These are phyloP conservation scores for Xylariaceae sp. DNA, from an alignment of 2,329 filamentous ascomycete species.

Conservation along the genomic window DNA sequence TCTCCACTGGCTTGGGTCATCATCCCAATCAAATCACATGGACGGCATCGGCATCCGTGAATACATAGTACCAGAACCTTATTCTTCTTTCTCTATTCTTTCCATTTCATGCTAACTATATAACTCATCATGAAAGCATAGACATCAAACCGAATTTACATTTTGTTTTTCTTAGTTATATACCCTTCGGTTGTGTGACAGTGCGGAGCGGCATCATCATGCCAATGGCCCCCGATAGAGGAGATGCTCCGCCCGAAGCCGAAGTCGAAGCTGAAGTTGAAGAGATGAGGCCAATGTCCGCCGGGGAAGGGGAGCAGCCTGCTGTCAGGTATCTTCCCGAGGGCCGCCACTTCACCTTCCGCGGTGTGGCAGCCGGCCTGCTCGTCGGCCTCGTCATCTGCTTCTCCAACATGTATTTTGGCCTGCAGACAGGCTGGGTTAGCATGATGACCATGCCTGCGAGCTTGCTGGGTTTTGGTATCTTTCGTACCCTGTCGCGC, in stretches of 20 bases:
- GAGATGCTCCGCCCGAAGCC: slow-evolving; percentile 20
- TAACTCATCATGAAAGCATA: slow-evolving; percentile 1
- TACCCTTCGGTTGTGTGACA: neutral
- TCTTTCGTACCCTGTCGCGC: slow-evolving; percentile 81
- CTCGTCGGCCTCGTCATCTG: slow-evolving; percentile 89
- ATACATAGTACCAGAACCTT: neutral
- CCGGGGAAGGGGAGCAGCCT: slow-evolving; percentile 20
- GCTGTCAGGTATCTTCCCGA: slow-evolving; percentile 43
- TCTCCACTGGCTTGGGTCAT: slow-evolving; percentile 29
- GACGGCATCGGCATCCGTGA: slow-evolving; percentile 11
- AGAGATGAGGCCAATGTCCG: slow-evolving; percentile 7
- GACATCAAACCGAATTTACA: neutral
- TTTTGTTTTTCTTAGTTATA: no score
- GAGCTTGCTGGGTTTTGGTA: slow-evolving; percentile 90
- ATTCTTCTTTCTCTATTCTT: neutral
- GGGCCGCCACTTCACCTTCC: slow-evolving; percentile 79
- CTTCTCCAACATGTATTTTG: slow-evolving; percentile 98
- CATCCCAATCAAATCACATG: slow-evolving; percentile 3
- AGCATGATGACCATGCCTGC: slow-evolving; percentile 97
- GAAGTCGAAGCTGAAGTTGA: slow-evolving; percentile 13
- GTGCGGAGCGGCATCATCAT: neutral
- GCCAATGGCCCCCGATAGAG: slow-evolving; percentile 41
- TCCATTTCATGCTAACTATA: neutral
- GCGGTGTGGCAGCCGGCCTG: slow-evolving; percentile 80
- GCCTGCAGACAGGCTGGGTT: slow-evolving; percentile 79